Evolutionary conservation across 192 early-diverging fungal genomes (phyloP).

Genomic region (Spinellus fusiger): DNA sequence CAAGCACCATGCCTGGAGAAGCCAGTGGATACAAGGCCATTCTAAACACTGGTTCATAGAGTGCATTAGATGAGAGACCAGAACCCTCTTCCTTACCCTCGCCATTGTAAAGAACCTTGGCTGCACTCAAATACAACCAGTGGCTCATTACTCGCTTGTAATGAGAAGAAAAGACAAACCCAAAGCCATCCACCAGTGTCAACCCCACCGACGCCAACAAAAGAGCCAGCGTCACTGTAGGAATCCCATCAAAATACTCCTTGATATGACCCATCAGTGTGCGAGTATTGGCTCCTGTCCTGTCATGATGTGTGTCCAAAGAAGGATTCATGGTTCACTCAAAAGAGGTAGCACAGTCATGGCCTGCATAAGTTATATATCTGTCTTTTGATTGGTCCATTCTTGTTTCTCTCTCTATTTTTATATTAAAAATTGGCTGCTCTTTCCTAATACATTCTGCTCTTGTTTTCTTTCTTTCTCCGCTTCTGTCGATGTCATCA

Average conservation of each 20-base stretch:
- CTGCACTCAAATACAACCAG: background rate
- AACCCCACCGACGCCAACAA: background rate
- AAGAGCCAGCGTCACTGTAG: background rate
- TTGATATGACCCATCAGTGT: background rate
- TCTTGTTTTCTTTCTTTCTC: too few relatives aligned
- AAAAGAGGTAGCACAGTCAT: too few relatives aligned
- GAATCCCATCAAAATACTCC: background rate
- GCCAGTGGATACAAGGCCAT: constrained; percentile 1
- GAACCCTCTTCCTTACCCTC: background rate
- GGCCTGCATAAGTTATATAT: too few relatives aligned
- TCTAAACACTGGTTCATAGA: background rate
- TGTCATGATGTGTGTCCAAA: too few relatives aligned
- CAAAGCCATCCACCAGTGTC: background rate
- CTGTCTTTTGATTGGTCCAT: too few relatives aligned
- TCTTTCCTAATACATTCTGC: too few relatives aligned
- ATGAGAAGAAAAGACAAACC: background rate
- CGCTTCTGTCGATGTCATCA: too few relatives aligned
- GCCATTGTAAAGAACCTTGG: background rate
- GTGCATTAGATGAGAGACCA: background rate
- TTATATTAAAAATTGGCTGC: too few relatives aligned
- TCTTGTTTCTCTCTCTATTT: too few relatives aligned
- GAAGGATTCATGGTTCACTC: too few relatives aligned
- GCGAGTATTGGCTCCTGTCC: too few relatives aligned
- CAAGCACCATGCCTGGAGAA: background rate
- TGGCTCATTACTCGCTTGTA: background rate